Percentiles rank a stretch among this genome's conserved stretches.
Conservation (phyloP, 495 filamentous ascomycete species). For the Rhypophila decipiens region DNA sequence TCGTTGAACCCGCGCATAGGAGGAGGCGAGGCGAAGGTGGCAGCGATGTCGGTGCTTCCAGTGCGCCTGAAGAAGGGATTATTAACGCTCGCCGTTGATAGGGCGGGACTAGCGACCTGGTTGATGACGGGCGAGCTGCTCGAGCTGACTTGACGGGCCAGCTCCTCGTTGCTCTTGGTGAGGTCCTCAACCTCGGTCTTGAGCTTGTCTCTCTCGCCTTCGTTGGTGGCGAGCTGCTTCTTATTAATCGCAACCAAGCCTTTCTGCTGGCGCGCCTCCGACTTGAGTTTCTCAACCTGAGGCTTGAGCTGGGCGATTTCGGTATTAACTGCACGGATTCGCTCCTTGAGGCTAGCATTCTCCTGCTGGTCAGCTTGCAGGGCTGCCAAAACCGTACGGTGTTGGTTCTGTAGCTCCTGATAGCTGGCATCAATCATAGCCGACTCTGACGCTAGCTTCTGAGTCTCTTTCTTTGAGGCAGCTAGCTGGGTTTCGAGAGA, state of each 20-base stretch:
- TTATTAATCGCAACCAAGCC: conserved; percentile 95
- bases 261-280: conserved; percentile 87
- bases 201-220: conserved; percentile 78
- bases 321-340: conserved; percentile 72
- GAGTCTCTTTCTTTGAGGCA: conserved; percentile 68
- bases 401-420: conserved; percentile 80
- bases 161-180: conserved; percentile 55
- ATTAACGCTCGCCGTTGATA: conserved; percentile 68
- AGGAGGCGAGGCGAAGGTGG: conserved; percentile 39
- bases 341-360: conserved; percentile 78
- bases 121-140: conserved; percentile 29
- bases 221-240: conserved; percentile 87
- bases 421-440: conserved; percentile 73
- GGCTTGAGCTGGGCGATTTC: conserved; percentile 79
- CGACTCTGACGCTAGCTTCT: conserved; percentile 73
- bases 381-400: conserved; percentile 64
- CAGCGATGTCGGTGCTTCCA: conserved; percentile 59
- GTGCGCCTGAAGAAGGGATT: conserved; percentile 87
- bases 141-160: conserved; percentile 37
- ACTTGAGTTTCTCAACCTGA: conserved; percentile 82
- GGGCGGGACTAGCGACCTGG: conserved; percentile 57
- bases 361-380: conserved; percentile 85
- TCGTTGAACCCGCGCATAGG: conserved; percentile 46
- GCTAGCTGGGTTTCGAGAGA: conserved; percentile 76
- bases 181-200: conserved; percentile 69